phyloP scores from a whole-genome alignment of 371 early-diverging fungal species.

The Furculomyces boomerangus region DNA sequence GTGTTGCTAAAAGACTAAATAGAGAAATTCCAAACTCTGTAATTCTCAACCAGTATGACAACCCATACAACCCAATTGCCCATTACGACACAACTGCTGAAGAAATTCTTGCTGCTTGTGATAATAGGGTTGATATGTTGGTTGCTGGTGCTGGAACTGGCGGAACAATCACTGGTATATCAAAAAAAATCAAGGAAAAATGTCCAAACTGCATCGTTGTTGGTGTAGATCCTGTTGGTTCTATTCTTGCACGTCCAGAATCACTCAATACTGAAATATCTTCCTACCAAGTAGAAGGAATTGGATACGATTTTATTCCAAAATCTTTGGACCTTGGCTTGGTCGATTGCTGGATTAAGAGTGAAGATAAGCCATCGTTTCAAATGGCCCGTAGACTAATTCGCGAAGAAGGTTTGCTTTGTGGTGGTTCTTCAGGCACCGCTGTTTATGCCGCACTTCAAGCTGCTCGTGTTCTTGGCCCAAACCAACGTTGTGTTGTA shows the following conservation, averaged over 20 bases:
- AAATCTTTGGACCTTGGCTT: conserved; percentile 61
- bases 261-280: conserved; percentile 39
- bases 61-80: conserved; percentile 89
- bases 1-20: conserved; percentile 81
- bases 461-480: conserved; percentile 63
- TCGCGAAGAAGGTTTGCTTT: conserved; percentile 86
- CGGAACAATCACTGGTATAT: conserved; percentile 91
- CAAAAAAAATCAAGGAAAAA: conserved; percentile 79
- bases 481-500: conserved; percentile 81
- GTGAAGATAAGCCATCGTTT: conserved; percentile 84
- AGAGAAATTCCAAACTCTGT: conserved; percentile 85
- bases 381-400: conserved; percentile 86
- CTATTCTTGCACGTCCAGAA: conserved; percentile 81
- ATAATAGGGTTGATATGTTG: conserved; percentile 86
- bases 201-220: conserved; percentile 73
- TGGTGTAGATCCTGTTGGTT: conserved; percentile 88
- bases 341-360: conserved; percentile 89
- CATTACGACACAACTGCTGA: conserved; percentile 89
- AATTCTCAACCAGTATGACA: conserved; percentile 88
- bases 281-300: conserved; percentile 82
- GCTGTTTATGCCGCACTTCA: conserved; percentile 73
- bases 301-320: conserved; percentile 95
- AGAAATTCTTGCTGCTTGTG: conserved; percentile 67
- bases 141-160: conserved; percentile 95
- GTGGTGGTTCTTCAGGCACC: conserved; percentile 87